Percentiles rank a stretch among this genome's conserved stretches.
Conservation (phyloP, 2,329 filamentous ascomycete species). For the Phialocephala subalpina region DNA sequence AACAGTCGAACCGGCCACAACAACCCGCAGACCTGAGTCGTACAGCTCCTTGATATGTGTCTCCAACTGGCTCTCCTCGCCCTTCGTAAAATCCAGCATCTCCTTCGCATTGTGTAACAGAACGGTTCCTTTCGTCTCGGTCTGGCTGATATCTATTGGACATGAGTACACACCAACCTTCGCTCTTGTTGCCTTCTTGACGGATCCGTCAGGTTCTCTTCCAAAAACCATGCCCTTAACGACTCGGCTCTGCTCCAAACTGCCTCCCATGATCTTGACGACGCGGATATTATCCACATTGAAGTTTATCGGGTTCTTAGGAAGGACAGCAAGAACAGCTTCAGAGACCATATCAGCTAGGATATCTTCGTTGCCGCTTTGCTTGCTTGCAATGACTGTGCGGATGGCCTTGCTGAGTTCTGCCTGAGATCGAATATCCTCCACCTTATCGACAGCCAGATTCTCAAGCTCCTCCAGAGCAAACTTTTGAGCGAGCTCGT, state of each 20-base stretch:
- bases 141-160: slow-evolving; percentile 93
- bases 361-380: slow-evolving; percentile 91
- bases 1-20: slow-evolving; percentile 91
- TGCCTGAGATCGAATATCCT: slow-evolving; percentile 79
- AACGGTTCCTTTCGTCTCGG: slow-evolving; percentile 98
- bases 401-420: slow-evolving; percentile 95
- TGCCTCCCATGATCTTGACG: slow-evolving; percentile 99
- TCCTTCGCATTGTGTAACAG: slow-evolving; percentile 97
- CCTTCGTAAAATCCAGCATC: slow-evolving; percentile 98
- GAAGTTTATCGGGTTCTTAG: slow-evolving; percentile 95
- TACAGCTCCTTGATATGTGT: slow-evolving; percentile 92
- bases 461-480: slow-evolving; percentile 87
- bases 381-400: slow-evolving; percentile 96
- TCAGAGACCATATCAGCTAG: slow-evolving; percentile 89
- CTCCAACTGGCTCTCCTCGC: slow-evolving; percentile 93
- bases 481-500: slow-evolving; percentile 92
- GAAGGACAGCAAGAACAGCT: slow-evolving; percentile 83
- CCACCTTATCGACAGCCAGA: slow-evolving; percentile 88
- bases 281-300: slow-evolving; percentile 99
- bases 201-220: slow-evolving; percentile 87
- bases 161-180: slow-evolving; percentile 98
- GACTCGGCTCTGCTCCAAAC: slow-evolving; percentile 90
- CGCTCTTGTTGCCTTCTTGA: slow-evolving; percentile 91
- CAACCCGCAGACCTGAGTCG: slow-evolving; percentile 90
- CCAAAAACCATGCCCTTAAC: slow-evolving; percentile 99